Conservation (phyloP, 202 grass and related monocot genomes). For the Dendrocalamus latiflorus region DNA sequence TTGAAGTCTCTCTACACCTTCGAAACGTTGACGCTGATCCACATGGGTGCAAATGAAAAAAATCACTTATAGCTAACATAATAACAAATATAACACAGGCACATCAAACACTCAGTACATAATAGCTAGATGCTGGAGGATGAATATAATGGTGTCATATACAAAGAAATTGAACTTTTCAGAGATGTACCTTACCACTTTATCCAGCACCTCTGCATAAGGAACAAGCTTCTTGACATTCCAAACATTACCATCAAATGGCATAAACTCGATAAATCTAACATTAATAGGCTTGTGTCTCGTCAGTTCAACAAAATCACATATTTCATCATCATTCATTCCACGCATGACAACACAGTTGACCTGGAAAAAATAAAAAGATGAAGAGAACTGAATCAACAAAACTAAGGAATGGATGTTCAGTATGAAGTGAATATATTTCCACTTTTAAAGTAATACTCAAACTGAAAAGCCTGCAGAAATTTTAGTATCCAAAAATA, state of each 20-base stretch:
- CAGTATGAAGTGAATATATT: background rate
- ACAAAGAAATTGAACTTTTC: conserved; percentile 30
- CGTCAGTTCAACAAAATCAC: conserved; percentile 83
- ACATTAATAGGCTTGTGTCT: conserved; percentile 84
- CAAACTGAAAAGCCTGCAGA: background rate
- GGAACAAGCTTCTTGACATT: conserved; percentile 92
- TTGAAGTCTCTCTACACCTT: conserved; percentile 71
- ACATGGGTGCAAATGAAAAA: conserved; percentile 22
- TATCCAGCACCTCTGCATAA: conserved; percentile 90
- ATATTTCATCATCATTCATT: conserved; percentile 94
- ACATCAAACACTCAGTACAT: background rate
- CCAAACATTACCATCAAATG: conserved; percentile 99
- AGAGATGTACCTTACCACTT: conserved; percentile 85
- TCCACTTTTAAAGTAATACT: background rate
- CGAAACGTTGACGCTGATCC: conserved; percentile 56
- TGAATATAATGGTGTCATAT: background rate
- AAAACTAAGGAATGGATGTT: background rate
- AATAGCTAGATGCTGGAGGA: background rate
- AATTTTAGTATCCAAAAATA: background rate
- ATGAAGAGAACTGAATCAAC: background rate
- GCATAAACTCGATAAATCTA: conserved; percentile 99
- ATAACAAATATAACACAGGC: background rate
- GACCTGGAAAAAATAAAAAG: conserved; percentile 39
- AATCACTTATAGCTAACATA: conserved; percentile 1
- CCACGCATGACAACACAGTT: conserved; percentile 98